These are phyloP conservation scores for Dissophora ornata DNA, from an alignment of 192 early-diverging fungal genomes.

Conservation along the genomic window DNA sequence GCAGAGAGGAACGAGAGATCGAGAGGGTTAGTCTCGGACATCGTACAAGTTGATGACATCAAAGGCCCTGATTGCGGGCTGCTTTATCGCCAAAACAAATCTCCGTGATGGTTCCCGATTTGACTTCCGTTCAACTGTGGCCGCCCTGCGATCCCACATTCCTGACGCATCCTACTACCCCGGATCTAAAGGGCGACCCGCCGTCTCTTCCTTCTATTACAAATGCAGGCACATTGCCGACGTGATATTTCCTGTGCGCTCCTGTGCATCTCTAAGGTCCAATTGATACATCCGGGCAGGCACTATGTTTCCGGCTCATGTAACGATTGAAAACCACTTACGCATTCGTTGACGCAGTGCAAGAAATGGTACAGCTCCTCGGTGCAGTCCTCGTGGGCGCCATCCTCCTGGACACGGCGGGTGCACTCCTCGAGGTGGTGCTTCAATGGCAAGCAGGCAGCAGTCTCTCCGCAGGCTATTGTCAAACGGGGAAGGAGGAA, in stretches of 20 bases:
- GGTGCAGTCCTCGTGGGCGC: slow-evolving; percentile 79
- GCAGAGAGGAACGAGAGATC: background rate
- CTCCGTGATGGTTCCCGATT: too few relatives aligned
- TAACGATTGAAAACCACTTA: slow-evolving; percentile 62
- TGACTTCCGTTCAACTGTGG: too few relatives aligned
- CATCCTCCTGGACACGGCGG: slow-evolving; percentile 75
- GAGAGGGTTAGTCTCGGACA: background rate
- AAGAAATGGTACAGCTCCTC: slow-evolving; percentile 87
- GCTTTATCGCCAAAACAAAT: too few relatives aligned
- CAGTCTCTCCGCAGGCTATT: slow-evolving; percentile 70
- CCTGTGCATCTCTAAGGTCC: background rate
- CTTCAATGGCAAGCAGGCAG: slow-evolving; percentile 76
- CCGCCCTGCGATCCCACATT: too few relatives aligned
- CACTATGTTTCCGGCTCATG: background rate
- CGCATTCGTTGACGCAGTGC: slow-evolving; percentile 84
- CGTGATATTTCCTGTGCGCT: too few relatives aligned
- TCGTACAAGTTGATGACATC: too few relatives aligned
- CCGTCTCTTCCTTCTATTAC: too few relatives aligned
- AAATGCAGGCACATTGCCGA: too few relatives aligned
- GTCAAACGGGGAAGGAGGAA: background rate
- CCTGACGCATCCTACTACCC: too few relatives aligned
- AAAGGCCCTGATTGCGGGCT: too few relatives aligned
- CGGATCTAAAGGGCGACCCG: too few relatives aligned
- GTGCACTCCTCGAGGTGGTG: slow-evolving; percentile 82
- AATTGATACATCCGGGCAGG: background rate